Conservation (phyloP, 2,329 filamentous ascomycete genomes). For the Aspergillaceae sp. region DNA sequence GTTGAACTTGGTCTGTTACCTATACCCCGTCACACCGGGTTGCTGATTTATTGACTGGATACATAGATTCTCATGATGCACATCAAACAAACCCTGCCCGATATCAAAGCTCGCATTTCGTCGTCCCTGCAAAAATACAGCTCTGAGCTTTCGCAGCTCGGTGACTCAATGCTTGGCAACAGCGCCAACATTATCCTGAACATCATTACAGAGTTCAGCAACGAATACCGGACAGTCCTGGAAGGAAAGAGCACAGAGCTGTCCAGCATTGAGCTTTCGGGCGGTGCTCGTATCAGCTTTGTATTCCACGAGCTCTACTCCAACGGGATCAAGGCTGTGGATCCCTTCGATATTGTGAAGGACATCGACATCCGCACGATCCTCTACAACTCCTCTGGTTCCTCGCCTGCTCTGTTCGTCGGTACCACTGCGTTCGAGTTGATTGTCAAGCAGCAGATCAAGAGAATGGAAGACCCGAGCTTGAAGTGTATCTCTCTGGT, state of each 20-base stretch:
- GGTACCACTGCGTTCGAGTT: slow-evolving; percentile 97
- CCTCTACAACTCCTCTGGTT: slow-evolving; percentile 97
- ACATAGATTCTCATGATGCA: slow-evolving; percentile 94
- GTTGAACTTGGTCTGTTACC: slow-evolving; percentile 62
- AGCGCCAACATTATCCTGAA: slow-evolving; percentile 94
- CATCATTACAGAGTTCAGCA: slow-evolving; percentile 97
- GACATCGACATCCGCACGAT: slow-evolving; percentile 96
- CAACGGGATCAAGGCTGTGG: slow-evolving; percentile 94
- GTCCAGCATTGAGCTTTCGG: slow-evolving; percentile 87
- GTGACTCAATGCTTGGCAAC: slow-evolving; percentile 92
- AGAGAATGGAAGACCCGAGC: slow-evolving; percentile 88
- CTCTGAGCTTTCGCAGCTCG: slow-evolving; percentile 69
- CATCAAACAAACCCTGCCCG: slow-evolving; percentile 97
- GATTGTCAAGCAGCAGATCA: slow-evolving; percentile 98
- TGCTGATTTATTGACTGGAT: not conserved
- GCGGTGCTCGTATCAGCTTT: slow-evolving; percentile 96
- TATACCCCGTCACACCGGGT: no score
- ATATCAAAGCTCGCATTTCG: slow-evolving; percentile 96
- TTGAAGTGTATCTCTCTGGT: slow-evolving; percentile 95
- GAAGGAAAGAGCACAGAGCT: slow-evolving; percentile 96
- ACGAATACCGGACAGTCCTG: slow-evolving; percentile 91
- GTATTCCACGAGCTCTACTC: slow-evolving; percentile 98
- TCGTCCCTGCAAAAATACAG: slow-evolving; percentile 88
- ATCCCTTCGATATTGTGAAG: slow-evolving; percentile 95
- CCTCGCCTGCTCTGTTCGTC: slow-evolving; percentile 91